These are phyloP conservation scores for Nymphaea thermarum DNA, from an alignment of 164 flowering plant genomes.

Conservation along the genomic window DNA sequence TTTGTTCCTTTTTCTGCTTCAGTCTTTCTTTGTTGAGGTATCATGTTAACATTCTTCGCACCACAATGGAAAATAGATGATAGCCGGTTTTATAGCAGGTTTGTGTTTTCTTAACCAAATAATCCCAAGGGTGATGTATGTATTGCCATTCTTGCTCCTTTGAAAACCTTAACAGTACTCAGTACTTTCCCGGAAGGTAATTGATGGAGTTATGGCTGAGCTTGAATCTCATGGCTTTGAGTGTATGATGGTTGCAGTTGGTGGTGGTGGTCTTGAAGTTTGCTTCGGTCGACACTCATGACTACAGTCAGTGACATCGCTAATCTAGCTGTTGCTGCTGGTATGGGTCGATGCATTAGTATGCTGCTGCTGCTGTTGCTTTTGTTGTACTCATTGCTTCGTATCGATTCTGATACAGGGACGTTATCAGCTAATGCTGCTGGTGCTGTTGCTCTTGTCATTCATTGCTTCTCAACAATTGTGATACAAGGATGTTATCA, in stretches of 20 bases:
- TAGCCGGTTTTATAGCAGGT: neutral
- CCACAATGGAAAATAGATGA: neutral
- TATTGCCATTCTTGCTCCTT: neutral
- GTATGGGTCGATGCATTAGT: too few species aligned
- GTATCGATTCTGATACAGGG: too few species aligned
- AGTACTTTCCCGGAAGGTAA: slow-evolving; percentile 54
- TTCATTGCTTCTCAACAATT: too few species aligned
- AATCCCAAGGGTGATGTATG: neutral
- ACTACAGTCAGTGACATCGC: slow-evolving; percentile 1
- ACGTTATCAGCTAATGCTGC: too few species aligned
- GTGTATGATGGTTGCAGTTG: slow-evolving; percentile 62
- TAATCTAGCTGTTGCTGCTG: too few species aligned
- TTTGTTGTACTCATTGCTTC: too few species aligned
- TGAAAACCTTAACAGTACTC: slow-evolving; percentile 30
- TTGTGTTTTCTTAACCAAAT: neutral
- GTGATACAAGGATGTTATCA: too few species aligned
- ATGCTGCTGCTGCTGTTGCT: too few species aligned
- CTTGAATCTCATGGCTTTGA: slow-evolving; percentile 77
- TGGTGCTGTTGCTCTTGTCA: too few species aligned
- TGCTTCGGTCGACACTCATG: slow-evolving; percentile 30
- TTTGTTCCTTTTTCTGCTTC: too few species aligned
- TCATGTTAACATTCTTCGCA: neutral
- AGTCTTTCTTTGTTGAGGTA: neutral
- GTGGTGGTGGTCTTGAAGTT: slow-evolving; percentile 68
- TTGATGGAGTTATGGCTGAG: slow-evolving; percentile 62